Base-by-base conservation (phyloP, 768 basidiomycete genomes). In the Russula sp. region DNA sequence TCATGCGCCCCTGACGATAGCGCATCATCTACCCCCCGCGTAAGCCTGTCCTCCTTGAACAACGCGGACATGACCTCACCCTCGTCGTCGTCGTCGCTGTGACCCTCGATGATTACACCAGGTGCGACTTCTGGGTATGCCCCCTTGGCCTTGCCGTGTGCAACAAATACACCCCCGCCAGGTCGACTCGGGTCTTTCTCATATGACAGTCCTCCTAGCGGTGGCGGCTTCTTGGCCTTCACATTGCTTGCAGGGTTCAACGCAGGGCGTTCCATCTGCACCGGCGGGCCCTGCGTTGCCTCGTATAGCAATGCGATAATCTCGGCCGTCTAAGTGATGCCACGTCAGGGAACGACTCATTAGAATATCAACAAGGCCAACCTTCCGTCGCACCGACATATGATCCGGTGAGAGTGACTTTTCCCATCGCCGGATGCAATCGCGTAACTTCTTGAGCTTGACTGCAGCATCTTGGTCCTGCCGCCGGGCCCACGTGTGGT, bases 371-470 rank as follows among this genome's bases (percentile, higher is more conserved):
- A 52, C 75, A 81, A 68, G 65, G 79, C 92, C 69, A 51, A 78
- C 81, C 87, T 96, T 96, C 67, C 94, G 85, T 75, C 94, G 84
- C 20, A 90, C 87, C 47, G 90, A 92, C 92, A 95, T 95, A 75
- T 98, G 94, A 68, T 97, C 94, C 53, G 90, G 88, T 63, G 88
- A 90, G 62, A 94, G 82, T 0, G 89, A 82, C 59, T 79, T 83
- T 73, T 96, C 95, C 94, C 94, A 98, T 63, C 88, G 79, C 62
- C 86, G 80, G 14, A 94, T 87, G 59, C 88, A 90, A 72, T 96
- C 93, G 27, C 89, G 85, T 57, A 97, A 76, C 73, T 88, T 86
- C 68, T 83, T 84, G 58, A 98, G 78, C 68, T 88, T 88, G 18
- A 78, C 78, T 59, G 86, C 84, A 5, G 94, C 91, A 6, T 84